These are phyloP conservation scores for Apiotrichum mycotoxinovorans DNA, from an alignment of 1,284 basidiomycete genomes.

Conservation along the genomic window DNA sequence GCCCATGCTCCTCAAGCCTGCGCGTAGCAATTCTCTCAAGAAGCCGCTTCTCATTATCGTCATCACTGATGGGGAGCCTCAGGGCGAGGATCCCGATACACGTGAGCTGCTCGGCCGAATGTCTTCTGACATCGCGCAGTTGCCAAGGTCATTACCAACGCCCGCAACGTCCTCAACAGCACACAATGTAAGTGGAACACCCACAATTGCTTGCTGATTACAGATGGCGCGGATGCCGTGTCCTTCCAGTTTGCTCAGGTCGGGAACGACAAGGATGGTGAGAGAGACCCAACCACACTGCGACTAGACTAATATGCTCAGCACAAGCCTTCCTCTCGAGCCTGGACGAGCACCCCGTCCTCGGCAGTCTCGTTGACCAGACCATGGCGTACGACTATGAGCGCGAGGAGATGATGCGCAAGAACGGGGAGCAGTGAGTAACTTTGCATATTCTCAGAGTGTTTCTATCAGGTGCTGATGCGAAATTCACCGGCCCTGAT, in stretches of 20 bases:
- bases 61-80: conserved; percentile 38
- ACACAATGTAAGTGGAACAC: neutral
- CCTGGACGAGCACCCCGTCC: conserved; percentile 11
- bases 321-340: conserved; percentile 8
- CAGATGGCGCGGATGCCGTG: conserved; percentile 12
- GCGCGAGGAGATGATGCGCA: conserved; percentile 7
- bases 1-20: conserved; percentile 9
- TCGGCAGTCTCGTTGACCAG: conserved; percentile 15
- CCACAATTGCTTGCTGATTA: no score
- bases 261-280: conserved; percentile 10
- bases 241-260: conserved; percentile 15
- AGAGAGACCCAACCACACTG: no score
- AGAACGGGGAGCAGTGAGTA: neutral
- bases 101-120: neutral
- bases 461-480: no score
- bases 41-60: conserved; percentile 35
- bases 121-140: neutral
- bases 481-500: no score
- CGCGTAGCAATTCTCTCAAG: neutral
- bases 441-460: no score
- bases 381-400: conserved; percentile 18
- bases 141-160: neutral
- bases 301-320: neutral
- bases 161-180: neutral
- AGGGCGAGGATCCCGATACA: conserved; percentile 1